Conservation (phyloP, 2,329 filamentous ascomycete genomes). For the Tolypocladium album region DNA sequence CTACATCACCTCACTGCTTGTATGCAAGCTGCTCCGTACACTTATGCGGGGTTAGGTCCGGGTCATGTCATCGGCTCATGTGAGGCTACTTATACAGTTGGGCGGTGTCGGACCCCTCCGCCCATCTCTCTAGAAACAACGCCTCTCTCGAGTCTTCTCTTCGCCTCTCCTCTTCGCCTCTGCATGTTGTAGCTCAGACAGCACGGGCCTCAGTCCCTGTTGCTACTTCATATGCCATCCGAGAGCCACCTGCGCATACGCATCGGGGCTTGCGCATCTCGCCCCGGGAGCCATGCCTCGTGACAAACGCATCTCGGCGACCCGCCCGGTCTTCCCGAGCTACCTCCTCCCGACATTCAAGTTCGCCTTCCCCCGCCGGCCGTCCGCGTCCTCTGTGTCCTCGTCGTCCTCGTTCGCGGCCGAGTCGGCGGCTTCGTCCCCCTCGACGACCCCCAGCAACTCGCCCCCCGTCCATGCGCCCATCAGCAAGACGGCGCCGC, state of each 20-base stretch:
- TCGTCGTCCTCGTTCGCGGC: conserved; percentile 17
- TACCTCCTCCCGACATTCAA: conserved; percentile 42
- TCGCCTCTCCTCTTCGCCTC: background rate
- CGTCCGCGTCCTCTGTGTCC: conserved; percentile 20
- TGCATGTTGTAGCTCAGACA: background rate
- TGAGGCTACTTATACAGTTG: background rate
- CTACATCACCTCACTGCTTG: no score
- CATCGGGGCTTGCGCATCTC: background rate
- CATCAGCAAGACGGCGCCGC: conserved; percentile 3
- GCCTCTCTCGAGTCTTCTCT: background rate
- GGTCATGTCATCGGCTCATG: background rate
- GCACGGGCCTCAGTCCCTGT: background rate
- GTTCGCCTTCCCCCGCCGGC: conserved; percentile 34
- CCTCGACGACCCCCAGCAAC: conserved; percentile 16
- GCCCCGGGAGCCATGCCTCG: background rate
- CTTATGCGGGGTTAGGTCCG: background rate
- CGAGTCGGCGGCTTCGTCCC: conserved; percentile 15
- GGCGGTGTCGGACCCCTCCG: background rate
- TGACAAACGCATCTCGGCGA: conserved; percentile 26
- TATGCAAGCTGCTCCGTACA: background rate
- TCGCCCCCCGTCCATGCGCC: conserved; percentile 11
- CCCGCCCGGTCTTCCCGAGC: conserved; percentile 34
- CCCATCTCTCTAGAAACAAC: background rate
- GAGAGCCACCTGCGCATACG: background rate
- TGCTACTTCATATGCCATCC: background rate